phyloP scores from a whole-genome alignment of 2,329 filamentous ascomycete species.

The Pleurostoma richardsiae region DNA sequence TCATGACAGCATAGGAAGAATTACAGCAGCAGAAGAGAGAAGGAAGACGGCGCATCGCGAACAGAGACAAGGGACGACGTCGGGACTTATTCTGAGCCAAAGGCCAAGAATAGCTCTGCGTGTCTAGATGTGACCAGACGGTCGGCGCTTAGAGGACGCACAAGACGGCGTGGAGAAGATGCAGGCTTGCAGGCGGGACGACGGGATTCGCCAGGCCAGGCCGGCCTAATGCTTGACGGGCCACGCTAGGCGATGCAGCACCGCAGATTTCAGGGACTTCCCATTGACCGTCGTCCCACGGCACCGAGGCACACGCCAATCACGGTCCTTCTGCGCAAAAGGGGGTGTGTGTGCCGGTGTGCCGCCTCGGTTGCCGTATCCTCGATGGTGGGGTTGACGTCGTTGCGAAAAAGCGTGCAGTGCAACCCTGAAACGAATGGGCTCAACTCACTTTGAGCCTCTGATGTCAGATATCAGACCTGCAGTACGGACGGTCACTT shows the following conservation, averaged over 20 bases:
- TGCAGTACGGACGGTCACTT: too few relatives aligned
- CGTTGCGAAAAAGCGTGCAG: too few relatives aligned
- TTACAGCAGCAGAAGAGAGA: not conserved
- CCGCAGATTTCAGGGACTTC: not conserved
- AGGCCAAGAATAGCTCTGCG: conserved; percentile 9
- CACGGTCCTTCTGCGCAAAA: too few relatives aligned
- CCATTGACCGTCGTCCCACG: not conserved
- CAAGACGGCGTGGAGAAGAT: not conserved
- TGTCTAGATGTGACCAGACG: not conserved
- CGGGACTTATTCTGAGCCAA: not conserved
- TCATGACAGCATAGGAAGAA: not conserved
- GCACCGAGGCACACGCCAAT: too few relatives aligned
- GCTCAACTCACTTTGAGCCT: too few relatives aligned
- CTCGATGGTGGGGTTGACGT: too few relatives aligned
- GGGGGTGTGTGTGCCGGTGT: too few relatives aligned
- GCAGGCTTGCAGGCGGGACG: not conserved
- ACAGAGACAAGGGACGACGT: not conserved
- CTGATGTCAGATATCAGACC: too few relatives aligned
- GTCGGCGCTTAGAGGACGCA: conserved; percentile 11
- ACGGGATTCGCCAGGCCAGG: conserved; percentile 2
- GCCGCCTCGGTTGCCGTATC: too few relatives aligned
- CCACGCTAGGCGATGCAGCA: not conserved
- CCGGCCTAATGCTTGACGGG: not conserved
- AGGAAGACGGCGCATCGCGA: not conserved
- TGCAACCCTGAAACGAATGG: too few relatives aligned